Conservation (phyloP, 345 rosid species). For the Pistacia vera region DNA sequence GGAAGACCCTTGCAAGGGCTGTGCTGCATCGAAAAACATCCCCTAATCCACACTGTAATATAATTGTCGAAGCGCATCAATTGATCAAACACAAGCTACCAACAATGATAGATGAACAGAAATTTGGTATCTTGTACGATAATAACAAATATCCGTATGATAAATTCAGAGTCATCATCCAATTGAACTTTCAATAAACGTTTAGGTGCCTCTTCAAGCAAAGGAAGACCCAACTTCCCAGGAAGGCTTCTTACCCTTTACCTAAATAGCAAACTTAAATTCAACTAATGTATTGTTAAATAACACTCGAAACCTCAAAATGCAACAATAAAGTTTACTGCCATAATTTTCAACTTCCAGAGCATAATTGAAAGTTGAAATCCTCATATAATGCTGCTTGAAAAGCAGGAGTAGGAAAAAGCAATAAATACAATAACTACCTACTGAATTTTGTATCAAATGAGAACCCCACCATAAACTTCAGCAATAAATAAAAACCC, state of each 20-base stretch:
- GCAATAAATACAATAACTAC: constrained; percentile 2
- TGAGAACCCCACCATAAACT: background rate
- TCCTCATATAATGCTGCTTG: background rate
- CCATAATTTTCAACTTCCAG: background rate
- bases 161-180: constrained; percentile 74
- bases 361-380: background rate
- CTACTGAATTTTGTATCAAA: too few species aligned
- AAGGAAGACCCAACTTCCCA: constrained; percentile 44
- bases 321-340: background rate
- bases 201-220: constrained; percentile 58
- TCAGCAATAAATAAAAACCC: background rate
- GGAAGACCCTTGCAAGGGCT: too few species aligned
- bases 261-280: background rate
- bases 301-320: background rate
- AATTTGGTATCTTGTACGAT: too few species aligned
- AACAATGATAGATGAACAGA: too few species aligned
- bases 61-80: too few species aligned
- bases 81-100: too few species aligned
- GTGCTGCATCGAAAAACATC: too few species aligned
- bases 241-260: constrained; percentile 21
- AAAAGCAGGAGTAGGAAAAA: background rate
- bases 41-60: too few species aligned
- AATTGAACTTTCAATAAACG: constrained; percentile 52
- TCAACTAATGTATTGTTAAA: too few species aligned
- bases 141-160: too few species aligned